Percentiles rank a stretch among this genome's conserved stretches.
These are phyloP conservation scores for Backusella psychrophila DNA, from an alignment of 192 early-diverging fungal genomes.

Conservation along the genomic window DNA sequence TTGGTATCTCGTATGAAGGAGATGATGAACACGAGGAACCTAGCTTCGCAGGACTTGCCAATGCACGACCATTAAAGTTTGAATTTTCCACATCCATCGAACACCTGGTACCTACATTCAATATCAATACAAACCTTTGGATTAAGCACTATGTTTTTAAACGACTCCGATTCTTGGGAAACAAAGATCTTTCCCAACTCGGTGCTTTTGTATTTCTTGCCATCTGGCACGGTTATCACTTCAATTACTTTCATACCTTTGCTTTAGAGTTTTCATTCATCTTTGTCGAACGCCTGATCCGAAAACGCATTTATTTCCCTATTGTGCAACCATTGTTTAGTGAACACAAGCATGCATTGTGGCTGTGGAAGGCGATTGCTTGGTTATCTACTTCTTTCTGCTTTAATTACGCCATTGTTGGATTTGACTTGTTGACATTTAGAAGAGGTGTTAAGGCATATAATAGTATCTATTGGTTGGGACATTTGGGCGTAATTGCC, in stretches of 20 bases:
- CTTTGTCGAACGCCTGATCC: constrained; percentile 43
- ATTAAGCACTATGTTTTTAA: constrained; percentile 62
- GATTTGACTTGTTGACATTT: constrained; percentile 46
- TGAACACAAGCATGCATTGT: constrained; percentile 18
- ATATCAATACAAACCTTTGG: constrained; percentile 68
- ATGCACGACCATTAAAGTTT: constrained; percentile 38
- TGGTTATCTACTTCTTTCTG: constrained; percentile 45
- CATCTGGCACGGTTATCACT: constrained; percentile 61
- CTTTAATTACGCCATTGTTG: constrained; percentile 46
- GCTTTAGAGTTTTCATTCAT: constrained; percentile 56
- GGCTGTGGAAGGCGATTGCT: constrained; percentile 32
- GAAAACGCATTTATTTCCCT: constrained; percentile 27
- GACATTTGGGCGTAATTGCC: constrained; percentile 16
- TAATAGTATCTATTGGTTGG: constrained; percentile 27
- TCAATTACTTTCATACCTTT: constrained; percentile 56
- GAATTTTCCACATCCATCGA: constrained; percentile 53
- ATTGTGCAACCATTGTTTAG: constrained; percentile 33
- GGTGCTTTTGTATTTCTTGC: constrained; percentile 52
- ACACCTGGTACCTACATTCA: constrained; percentile 54
- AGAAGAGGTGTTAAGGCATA: constrained; percentile 22
- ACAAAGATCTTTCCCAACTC: constrained; percentile 49
- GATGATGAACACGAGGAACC: constrained; percentile 39
- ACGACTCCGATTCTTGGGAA: constrained; percentile 51
- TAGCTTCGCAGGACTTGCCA: constrained; percentile 53
- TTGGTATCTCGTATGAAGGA: constrained; percentile 60